phyloP scores from a whole-genome alignment of 768 basidiomycete genomes.

The Daedaleopsis sinensis region DNA sequence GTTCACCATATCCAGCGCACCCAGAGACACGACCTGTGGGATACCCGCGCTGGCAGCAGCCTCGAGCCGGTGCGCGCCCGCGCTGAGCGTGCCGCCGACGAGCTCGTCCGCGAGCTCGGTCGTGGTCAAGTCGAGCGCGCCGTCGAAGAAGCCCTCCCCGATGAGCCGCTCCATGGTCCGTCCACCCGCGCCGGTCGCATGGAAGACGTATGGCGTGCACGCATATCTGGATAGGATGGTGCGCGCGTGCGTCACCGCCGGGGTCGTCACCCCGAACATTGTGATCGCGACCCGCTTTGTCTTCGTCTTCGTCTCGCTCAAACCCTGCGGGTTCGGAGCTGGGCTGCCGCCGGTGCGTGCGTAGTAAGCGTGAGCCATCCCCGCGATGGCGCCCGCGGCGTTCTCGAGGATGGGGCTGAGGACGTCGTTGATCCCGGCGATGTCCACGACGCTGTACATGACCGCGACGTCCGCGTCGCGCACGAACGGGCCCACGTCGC shows the following conservation, averaged over 20 bases:
- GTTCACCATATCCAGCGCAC: conserved; percentile 27
- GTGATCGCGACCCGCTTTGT: conserved; percentile 23
- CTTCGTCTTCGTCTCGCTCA: background rate
- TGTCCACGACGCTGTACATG: conserved; percentile 25
- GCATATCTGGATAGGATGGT: conserved; percentile 16
- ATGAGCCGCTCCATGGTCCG: conserved; percentile 22
- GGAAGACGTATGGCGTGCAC: conserved; percentile 26
- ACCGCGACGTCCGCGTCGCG: conserved; percentile 21
- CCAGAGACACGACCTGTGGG: conserved; percentile 27
- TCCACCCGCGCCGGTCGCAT: conserved; percentile 23
- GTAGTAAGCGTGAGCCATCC: conserved; percentile 23
- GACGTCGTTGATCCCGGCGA: conserved; percentile 26
- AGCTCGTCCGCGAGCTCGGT: conserved; percentile 26
- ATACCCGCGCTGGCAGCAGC: conserved; percentile 15
- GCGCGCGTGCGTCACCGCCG: conserved; percentile 24
- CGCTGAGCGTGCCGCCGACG: conserved; percentile 24
- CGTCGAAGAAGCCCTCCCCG: conserved; percentile 19
- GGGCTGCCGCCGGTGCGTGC: background rate
- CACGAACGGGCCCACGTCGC: conserved; percentile 21
- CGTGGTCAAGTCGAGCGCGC: conserved; percentile 26
- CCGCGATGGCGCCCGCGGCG: conserved; percentile 23
- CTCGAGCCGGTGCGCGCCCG: conserved; percentile 22
- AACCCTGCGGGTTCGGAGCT: background rate
- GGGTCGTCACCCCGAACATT: conserved; percentile 27
- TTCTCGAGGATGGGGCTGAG: conserved; percentile 23